Percentiles rank a stretch among this genome's conserved stretches.
Conservation (phyloP, 305 asterid species). For the Withania somnifera region DNA sequence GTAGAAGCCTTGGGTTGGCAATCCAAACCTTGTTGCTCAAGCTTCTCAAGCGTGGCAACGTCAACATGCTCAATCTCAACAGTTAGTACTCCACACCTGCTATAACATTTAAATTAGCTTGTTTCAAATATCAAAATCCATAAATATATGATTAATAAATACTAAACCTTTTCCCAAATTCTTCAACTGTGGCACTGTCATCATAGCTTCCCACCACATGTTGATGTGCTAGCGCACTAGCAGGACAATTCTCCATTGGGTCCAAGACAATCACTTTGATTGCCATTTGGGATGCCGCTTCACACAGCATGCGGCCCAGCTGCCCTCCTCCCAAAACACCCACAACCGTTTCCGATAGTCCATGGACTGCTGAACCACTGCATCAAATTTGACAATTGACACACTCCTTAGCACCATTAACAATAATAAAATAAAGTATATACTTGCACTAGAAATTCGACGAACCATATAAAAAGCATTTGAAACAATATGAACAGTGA, state of each 20-base stretch:
- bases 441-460: not conserved
- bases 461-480: not conserved
- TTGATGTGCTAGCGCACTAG: slow-evolving; percentile 55
- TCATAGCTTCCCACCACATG: slow-evolving; percentile 85
- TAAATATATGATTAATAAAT: not conserved
- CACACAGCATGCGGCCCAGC: slow-evolving; percentile 90
- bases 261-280: slow-evolving; percentile 71
- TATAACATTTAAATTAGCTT: slow-evolving; percentile 5
- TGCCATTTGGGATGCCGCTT: slow-evolving; percentile 85
- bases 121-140: not conserved
- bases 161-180: slow-evolving; percentile 67
- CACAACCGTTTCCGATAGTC: slow-evolving; percentile 58
- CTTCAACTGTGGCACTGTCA: slow-evolving; percentile 75
- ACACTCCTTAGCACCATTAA: slow-evolving; percentile 3
- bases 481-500: not conserved
- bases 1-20: slow-evolving; percentile 97
- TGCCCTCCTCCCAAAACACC: slow-evolving; percentile 99
- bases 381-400: slow-evolving; percentile 15
- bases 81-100: slow-evolving; percentile 86
- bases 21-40: slow-evolving; percentile 83
- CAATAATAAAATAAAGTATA: not conserved
- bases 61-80: slow-evolving; percentile 94
- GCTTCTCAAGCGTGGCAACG: slow-evolving; percentile 80
- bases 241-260: slow-evolving; percentile 83
- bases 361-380: slow-evolving; percentile 38